These are phyloP conservation scores for Phaeosphaeria sp. DNA, from an alignment of 2,329 filamentous ascomycete species.

Conservation along the genomic window DNA sequence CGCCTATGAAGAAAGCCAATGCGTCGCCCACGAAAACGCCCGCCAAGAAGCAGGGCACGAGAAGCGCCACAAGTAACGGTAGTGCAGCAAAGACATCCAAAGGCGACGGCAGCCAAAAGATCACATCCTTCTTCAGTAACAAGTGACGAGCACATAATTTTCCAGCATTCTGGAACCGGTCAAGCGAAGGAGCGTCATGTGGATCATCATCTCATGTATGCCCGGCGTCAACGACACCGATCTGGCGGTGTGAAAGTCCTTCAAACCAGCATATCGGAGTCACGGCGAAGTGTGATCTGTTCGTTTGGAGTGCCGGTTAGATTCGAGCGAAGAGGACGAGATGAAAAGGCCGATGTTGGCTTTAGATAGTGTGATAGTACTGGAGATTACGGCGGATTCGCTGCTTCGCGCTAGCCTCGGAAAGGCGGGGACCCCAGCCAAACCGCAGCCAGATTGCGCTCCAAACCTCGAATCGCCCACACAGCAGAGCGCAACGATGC, in stretches of 20 bases:
- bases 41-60: conserved; percentile 52
- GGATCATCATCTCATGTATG: not conserved
- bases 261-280: not conserved
- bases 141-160: conserved; percentile 43
- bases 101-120: conserved; percentile 61
- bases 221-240: conserved; percentile 1
- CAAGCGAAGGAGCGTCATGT: conserved; percentile 19
- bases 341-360: not conserved
- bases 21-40: conserved; percentile 35
- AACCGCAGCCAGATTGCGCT: conserved; percentile 10
- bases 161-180: conserved; percentile 16
- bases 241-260: not conserved
- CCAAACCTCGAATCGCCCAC: conserved; percentile 11
- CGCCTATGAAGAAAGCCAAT: conserved; percentile 25
- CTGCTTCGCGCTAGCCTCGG: conserved; percentile 10
- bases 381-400: conserved; percentile 5
- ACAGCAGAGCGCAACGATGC: conserved; percentile 10
- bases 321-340: not conserved
- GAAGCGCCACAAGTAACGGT: conserved; percentile 65
- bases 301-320: not conserved
- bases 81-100: conserved; percentile 55
- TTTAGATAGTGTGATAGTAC: conserved; percentile 2
- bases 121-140: conserved; percentile 64
- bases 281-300: not conserved
- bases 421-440: conserved; percentile 13